These are phyloP conservation scores for Cucurbita pepo DNA, from an alignment of 306 rosid genomes.

Conservation along the genomic window DNA sequence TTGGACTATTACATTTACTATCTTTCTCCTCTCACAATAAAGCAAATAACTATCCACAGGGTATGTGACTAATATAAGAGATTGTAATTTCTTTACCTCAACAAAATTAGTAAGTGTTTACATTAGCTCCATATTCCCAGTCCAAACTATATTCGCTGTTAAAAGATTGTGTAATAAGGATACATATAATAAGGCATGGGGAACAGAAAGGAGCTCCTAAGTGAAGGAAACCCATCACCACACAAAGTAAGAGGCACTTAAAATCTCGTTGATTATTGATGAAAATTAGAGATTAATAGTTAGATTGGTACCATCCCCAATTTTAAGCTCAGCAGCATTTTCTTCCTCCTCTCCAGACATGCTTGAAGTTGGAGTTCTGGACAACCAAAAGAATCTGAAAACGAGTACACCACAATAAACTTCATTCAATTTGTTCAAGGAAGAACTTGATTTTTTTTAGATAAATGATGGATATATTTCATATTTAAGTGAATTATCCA, in stretches of 20 bases:
- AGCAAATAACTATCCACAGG: background rate
- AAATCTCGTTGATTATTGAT: background rate
- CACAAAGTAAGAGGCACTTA: background rate
- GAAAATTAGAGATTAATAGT: background rate
- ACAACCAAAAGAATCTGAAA: background rate
- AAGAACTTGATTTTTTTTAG: background rate
- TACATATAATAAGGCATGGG: background rate
- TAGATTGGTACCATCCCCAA: slow-evolving; percentile 55
- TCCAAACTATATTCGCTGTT: background rate
- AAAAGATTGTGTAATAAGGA: background rate
- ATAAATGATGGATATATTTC: background rate
- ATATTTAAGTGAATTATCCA: background rate
- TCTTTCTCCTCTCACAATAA: background rate
- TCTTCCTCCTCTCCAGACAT: slow-evolving; percentile 97
- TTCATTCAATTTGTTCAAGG: background rate
- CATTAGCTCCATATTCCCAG: background rate
- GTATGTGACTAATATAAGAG: background rate
- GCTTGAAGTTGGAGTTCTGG: slow-evolving; percentile 1
- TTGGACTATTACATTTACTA: background rate
- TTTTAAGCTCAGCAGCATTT: slow-evolving; percentile 94
- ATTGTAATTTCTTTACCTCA: background rate
- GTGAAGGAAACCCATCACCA: background rate
- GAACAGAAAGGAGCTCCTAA: background rate
- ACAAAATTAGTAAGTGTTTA: background rate
- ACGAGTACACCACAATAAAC: background rate